These are phyloP conservation scores for Moricandia arvensis DNA, from an alignment of 345 rosid genomes.

Conservation along the genomic window DNA sequence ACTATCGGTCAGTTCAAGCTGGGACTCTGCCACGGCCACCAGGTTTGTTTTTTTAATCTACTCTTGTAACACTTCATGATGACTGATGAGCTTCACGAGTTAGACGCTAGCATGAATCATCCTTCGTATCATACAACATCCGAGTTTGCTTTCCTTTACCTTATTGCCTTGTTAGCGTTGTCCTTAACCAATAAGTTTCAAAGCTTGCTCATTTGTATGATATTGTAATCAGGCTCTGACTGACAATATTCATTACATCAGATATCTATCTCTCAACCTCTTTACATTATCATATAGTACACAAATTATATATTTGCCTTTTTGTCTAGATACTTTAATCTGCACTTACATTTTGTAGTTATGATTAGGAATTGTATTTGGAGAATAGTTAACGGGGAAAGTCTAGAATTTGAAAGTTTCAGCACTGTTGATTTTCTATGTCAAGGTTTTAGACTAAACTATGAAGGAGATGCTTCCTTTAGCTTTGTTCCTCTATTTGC, in stretches of 20 bases:
- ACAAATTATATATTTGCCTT: not conserved
- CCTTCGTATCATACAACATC: not conserved
- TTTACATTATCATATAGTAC: not conserved
- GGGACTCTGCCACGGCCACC: slow-evolving; percentile 94
- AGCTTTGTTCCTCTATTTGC: not conserved
- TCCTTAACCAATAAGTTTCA: not conserved
- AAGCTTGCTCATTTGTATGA: not conserved
- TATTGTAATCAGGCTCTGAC: not conserved
- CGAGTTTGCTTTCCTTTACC: slow-evolving; percentile 5
- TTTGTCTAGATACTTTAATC: not conserved
- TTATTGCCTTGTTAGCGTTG: not conserved
- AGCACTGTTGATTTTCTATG: not conserved
- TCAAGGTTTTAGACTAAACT: not conserved
- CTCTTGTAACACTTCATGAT: not conserved
- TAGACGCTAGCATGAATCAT: not conserved
- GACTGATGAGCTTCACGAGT: not conserved
- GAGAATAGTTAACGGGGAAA: not conserved
- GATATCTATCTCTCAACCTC: not conserved
- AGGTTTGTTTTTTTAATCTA: slow-evolving; percentile 47
- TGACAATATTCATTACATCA: not conserved
- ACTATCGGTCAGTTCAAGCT: slow-evolving; percentile 95
- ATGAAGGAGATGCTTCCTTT: not conserved
- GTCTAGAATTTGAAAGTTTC: not conserved
- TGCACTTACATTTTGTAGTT: not conserved
- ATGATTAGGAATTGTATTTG: not conserved